Percentiles rank a stretch among this genome's conserved stretches.
Conservation (phyloP, 306 rosid genomes). For the Acacia confusa region DNA sequence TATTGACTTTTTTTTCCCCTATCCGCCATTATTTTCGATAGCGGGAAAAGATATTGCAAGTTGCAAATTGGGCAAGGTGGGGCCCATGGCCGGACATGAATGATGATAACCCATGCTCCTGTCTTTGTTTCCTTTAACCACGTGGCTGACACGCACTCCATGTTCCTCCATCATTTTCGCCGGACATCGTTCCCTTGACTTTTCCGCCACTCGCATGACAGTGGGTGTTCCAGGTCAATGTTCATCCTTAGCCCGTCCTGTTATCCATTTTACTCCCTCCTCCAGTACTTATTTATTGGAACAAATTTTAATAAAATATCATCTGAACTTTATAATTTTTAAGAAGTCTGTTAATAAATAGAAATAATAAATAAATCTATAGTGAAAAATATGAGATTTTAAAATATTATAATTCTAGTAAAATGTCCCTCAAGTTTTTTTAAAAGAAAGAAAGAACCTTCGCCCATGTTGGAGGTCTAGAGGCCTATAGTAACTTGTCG, state of each 20-base stretch:
- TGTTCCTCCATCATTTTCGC: neutral
- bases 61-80: slow-evolving; percentile 34
- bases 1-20: neutral
- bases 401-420: too few species aligned
- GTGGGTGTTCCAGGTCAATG: neutral
- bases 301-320: too few species aligned
- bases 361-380: too few species aligned
- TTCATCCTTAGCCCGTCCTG: neutral
- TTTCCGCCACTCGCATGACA: neutral
- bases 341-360: too few species aligned
- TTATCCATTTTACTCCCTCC: too few species aligned
- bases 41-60: neutral
- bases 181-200: neutral
- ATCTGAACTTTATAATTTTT: too few species aligned
- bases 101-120: neutral
- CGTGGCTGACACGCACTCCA: neutral
- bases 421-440: too few species aligned
- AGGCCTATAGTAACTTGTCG: too few species aligned
- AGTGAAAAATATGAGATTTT: too few species aligned
- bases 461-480: too few species aligned
- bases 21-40: neutral
- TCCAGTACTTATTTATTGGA: too few species aligned
- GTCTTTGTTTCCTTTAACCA: neutral
- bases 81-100: slow-evolving; percentile 22
- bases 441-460: too few species aligned